These are phyloP conservation scores for Dendrostoma leiphaemia DNA, from an alignment of 2,329 filamentous ascomycete species.

Conservation along the genomic window DNA sequence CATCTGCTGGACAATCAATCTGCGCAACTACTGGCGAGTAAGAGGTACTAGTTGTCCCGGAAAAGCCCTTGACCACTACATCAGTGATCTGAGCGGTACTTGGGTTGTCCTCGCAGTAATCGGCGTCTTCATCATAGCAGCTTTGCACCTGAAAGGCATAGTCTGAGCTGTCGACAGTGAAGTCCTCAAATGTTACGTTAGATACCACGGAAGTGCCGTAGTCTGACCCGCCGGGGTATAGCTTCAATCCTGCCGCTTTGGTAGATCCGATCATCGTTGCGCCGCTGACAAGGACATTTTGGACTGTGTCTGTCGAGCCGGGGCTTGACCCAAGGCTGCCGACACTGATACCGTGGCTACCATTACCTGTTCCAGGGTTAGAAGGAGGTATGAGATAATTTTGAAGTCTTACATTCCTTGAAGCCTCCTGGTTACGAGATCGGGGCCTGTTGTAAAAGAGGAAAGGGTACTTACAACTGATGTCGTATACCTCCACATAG, in stretches of 20 bases:
- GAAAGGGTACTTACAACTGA: too few relatives aligned
- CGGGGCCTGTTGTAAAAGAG: too few relatives aligned
- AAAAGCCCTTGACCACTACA: slow-evolving; percentile 35
- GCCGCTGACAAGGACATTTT: slow-evolving; percentile 39
- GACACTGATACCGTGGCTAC: slow-evolving; percentile 46
- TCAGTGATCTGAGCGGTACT: slow-evolving; percentile 32
- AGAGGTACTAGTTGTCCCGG: slow-evolving; percentile 35
- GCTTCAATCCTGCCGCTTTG: slow-evolving; percentile 7
- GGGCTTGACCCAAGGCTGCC: slow-evolving; percentile 40
- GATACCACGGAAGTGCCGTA: slow-evolving; percentile 36
- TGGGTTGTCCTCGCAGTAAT: slow-evolving; percentile 34
- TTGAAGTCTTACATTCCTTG: too few relatives aligned
- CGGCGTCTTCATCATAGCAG: slow-evolving; percentile 36
- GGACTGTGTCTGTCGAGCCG: slow-evolving; percentile 35
- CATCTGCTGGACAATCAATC: slow-evolving; percentile 34
- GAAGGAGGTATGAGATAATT: too few relatives aligned
- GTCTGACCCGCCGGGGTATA: slow-evolving; percentile 41
- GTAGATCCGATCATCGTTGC: slow-evolving; percentile 26
- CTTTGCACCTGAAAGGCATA: slow-evolving; percentile 46
- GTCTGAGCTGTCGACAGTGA: slow-evolving; percentile 36
- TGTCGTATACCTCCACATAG: slow-evolving; percentile 36
- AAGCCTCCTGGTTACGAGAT: too few relatives aligned
- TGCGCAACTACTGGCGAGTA: slow-evolving; percentile 34
- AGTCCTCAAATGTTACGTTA: slow-evolving; percentile 39
- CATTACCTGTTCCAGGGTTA: too few relatives aligned